These are phyloP conservation scores for Auriscalpium orientale DNA, from an alignment of 768 basidiomycete species.

Conservation along the genomic window DNA sequence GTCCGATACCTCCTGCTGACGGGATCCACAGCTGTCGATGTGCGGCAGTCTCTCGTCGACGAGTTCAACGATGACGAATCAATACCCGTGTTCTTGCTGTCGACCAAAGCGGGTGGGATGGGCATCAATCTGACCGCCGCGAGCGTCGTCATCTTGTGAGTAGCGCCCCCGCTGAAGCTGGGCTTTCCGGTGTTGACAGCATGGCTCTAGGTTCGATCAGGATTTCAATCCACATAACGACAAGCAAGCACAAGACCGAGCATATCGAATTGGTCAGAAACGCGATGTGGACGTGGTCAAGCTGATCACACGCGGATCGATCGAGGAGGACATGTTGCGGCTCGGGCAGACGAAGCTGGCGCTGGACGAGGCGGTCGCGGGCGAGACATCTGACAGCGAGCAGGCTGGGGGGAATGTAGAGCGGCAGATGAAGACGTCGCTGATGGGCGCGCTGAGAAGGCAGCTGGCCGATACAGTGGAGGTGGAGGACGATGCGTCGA, in stretches of 20 bases:
- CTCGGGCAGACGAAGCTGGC: slow-evolving; percentile 88
- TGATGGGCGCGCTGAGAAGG: slow-evolving; percentile 78
- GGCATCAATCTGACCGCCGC: slow-evolving; percentile 96
- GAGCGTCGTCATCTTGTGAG: slow-evolving; percentile 87
- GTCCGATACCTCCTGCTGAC: slow-evolving; percentile 81
- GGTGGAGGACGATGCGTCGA: background rate
- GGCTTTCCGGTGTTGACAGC: slow-evolving; percentile 6
- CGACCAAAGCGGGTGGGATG: slow-evolving; percentile 92
- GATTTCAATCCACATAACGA: slow-evolving; percentile 99
- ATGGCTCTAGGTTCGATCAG: slow-evolving; percentile 72
- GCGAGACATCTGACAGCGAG: slow-evolving; percentile 47
- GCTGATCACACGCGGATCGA: slow-evolving; percentile 83
- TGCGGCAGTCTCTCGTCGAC: slow-evolving; percentile 89
- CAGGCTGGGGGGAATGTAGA: slow-evolving; percentile 48
- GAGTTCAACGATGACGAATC: slow-evolving; percentile 85
- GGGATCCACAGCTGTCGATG: slow-evolving; percentile 88
- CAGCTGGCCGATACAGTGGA: slow-evolving; percentile 34
- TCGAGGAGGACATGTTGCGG: slow-evolving; percentile 93
- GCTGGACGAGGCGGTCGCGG: slow-evolving; percentile 91
- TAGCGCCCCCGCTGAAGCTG: slow-evolving; percentile 3
- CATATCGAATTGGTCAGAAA: slow-evolving; percentile 94
- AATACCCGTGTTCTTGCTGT: slow-evolving; percentile 84
- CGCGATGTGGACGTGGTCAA: slow-evolving; percentile 93
- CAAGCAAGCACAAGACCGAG: slow-evolving; percentile 94
- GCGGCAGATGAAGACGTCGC: slow-evolving; percentile 72